Conservation (phyloP, 1,284 basidiomycete genomes). For the Vanrija humicola region DNA sequence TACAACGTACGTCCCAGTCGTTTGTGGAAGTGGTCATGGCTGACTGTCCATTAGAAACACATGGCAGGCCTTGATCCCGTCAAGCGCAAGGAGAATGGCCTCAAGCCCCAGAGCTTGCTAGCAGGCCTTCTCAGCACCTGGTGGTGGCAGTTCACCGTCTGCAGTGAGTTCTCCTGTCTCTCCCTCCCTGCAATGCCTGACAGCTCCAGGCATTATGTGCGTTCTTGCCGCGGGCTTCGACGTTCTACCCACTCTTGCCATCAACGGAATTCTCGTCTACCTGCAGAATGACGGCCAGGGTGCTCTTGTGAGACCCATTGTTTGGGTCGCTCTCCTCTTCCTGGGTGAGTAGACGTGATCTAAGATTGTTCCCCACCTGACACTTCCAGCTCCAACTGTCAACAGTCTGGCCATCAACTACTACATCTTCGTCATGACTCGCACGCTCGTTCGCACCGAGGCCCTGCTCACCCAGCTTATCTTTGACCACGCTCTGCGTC, state of each 20-base stretch:
- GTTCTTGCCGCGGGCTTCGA: conserved; percentile 33
- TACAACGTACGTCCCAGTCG: conserved; percentile 34
- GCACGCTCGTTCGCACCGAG: conserved; percentile 56
- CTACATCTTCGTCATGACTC: conserved; percentile 48
- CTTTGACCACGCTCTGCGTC: conserved; percentile 65
- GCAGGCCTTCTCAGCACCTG: conserved; percentile 28
- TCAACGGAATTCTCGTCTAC: conserved; percentile 55
- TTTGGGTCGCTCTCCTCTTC: conserved; percentile 64
- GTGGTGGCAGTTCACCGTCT: conserved; percentile 29
- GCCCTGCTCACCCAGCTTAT: conserved; percentile 65
- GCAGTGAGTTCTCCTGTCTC: conserved; percentile 10
- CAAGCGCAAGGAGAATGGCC: conserved; percentile 29
- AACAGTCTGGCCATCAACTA: conserved; percentile 39
- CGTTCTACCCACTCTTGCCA: conserved; percentile 53
- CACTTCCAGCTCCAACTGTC: conserved; percentile 47
- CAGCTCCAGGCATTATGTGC: conserved; percentile 26
- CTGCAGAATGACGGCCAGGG: conserved; percentile 51
- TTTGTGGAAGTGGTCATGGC: background rate
- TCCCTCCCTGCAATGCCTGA: background rate
- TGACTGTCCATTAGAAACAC: conserved; percentile 12
- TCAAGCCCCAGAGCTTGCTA: conserved; percentile 35
- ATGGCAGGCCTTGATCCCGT: conserved; percentile 46
- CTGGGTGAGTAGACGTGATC: conserved; percentile 48
- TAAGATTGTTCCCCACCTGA: background rate
- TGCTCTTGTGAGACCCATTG: conserved; percentile 53